Evolutionary conservation across 352 stramenopile species (phyloP), one percentile per base, ranked within the genome.

Genomic region (Phytophthora cryptogea): DNA sequence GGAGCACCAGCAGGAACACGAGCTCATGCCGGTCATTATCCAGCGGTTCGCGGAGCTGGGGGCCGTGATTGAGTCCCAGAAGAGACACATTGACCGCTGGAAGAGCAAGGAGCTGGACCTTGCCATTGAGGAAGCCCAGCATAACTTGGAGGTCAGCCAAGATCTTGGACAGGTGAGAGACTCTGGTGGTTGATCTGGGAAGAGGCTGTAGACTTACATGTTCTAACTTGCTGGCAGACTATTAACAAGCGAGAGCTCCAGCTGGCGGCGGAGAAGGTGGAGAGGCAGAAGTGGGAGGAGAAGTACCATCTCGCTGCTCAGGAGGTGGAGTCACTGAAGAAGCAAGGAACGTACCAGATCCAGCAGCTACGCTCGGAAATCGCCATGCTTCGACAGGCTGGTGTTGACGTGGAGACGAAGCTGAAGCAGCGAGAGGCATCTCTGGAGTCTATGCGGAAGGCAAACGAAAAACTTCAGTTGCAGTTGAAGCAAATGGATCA

Each of bases 31-130:
- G 14, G 72, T 73, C 8, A 94, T 94, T 58, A 89, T 91, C 51
- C 69, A 88, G 58, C 68, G 81, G 20, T 90, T 92, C 50, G 74
- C 80, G 8, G 82, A 94, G 51, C 68, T 94, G 8, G 85, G 85
- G 6, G 73, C 80, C 1, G 80, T 94, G 3, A 94, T 94, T 57
- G 83, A 94, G 75, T 90, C 80, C 14, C 85, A 94, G 66, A 94
- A 94, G 68, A 73, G 81, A 40, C 80, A 94, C 43, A 92, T 92
- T 31, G 83, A 94, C 50, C 79, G 77, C 20, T 94, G 85, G 85
- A 94, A 94, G 73, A 72, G 85, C 54, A 90, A 90, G 66, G 85
- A 92, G 44, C 60, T 92, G 41, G 83, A 94, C 33, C 61, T 91
- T 43, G 81, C 83, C 23, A 92, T 92, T 58, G 83, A 73, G 10